Evolutionary conservation across 768 basidiomycete species (phyloP).

Genomic region (Lentinus tigrinus): DNA sequence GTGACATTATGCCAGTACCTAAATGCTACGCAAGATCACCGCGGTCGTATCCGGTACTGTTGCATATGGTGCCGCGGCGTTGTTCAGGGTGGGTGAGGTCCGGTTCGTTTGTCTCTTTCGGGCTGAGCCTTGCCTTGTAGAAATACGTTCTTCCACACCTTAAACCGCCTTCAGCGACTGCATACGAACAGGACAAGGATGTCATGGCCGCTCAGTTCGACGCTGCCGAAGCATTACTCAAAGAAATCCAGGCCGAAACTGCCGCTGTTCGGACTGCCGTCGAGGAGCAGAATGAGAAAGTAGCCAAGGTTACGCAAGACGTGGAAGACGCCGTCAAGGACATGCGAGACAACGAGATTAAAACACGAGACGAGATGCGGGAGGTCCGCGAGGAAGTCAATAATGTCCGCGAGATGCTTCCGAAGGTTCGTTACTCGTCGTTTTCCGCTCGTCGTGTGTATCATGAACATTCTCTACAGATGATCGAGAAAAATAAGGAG

Average conservation of each 20-base stretch:
- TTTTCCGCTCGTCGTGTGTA: background rate
- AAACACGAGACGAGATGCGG: conserved; percentile 83
- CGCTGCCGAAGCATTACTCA: conserved; percentile 76
- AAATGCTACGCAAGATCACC: conserved; percentile 79
- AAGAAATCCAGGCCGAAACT: conserved; percentile 79
- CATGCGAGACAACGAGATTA: conserved; percentile 75
- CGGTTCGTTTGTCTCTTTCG: no score
- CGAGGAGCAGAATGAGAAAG: conserved; percentile 71
- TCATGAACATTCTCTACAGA: conserved; percentile 45
- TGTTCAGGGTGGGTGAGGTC: conserved; percentile 63
- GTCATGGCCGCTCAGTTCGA: conserved; percentile 88
- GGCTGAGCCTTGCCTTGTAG: conserved; percentile 37
- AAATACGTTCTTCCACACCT: conserved; percentile 93
- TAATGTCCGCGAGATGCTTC: conserved; percentile 87
- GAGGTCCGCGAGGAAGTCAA: conserved; percentile 91
- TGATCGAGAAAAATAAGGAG: conserved; percentile 93
- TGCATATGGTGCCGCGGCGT: conserved; percentile 72
- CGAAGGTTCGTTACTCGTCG: conserved; percentile 61
- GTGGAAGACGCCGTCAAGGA: conserved; percentile 72
- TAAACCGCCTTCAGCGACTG: conserved; percentile 80
- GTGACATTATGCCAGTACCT: background rate
- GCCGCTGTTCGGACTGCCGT: conserved; percentile 68
- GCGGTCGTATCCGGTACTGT: conserved; percentile 86
- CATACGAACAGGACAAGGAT: conserved; percentile 86
- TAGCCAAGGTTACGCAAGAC: conserved; percentile 69